Evolutionary conservation across 805 yeast species (phyloP), one percentile per base, ranked within the genome.

Genomic region (Barnettozyma californica): DNA sequence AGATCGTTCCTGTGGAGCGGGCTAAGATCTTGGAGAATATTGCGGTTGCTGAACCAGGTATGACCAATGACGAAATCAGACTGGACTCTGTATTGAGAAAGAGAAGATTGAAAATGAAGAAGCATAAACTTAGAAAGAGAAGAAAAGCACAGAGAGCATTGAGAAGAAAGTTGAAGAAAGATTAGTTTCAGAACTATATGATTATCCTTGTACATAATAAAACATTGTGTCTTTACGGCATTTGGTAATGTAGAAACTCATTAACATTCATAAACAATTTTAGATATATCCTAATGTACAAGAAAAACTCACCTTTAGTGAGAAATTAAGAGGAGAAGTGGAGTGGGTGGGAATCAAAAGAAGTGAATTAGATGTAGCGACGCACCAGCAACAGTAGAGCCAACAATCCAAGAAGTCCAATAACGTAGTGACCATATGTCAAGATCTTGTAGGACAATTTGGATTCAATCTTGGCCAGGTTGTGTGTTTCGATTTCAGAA

Each of bases 101-200:
- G 65, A 83, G 99, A 73, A 80, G 87, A 70, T 81, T 87, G 67
- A 92, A 90, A 77, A 94, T 94, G 97, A 94, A 92, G 80, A 88
- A 91, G 66, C 99, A 94, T 71, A 94, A 94, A 75, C 77, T 89
- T 67, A 86, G 94, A 74, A 94, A 94, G 84, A 87, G 98, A 79
- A 86, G 97, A 80, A 90, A 83, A 80, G 87, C 83, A 41, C 95
- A 91, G 68, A 79, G 95, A 68, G 85, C 94, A 14, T 73, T 84
- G 65, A 84, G 78, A 78, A 81, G 81, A 67, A 84, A 84, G 67
- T 44, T 61, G 44, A 60, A 61, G 54, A 60, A 60, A 54, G 63
- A 60, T 43, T 60, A 49, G 51, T 41, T 11, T 21, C n/a, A 27
- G 35, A 9, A 35, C 9, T 18, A 23, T 19, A 18, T 35, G 14